These are phyloP conservation scores for Aspergillus bridgeri DNA, from an alignment of 495 filamentous ascomycete species.

Conservation along the genomic window DNA sequence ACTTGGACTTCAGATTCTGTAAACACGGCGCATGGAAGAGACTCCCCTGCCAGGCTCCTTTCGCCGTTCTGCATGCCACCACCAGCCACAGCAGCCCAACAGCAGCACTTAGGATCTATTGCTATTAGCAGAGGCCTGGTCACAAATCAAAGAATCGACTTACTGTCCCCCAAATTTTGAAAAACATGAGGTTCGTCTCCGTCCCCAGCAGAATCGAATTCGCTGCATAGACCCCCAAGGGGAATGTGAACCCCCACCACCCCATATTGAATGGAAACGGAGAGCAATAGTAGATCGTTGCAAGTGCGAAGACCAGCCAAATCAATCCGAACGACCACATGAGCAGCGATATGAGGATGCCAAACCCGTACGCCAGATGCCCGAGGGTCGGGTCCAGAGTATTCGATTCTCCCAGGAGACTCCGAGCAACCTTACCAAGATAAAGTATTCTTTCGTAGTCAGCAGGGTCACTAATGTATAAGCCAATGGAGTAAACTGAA, in stretches of 20 bases:
- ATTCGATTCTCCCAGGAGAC: constrained; percentile 24
- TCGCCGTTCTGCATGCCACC: constrained; percentile 36
- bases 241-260: constrained; percentile 62
- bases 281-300: constrained; percentile 30
- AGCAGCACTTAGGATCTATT: constrained; percentile 33
- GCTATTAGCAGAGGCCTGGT: background rate
- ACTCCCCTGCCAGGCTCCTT: constrained; percentile 36
- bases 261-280: constrained; percentile 61
- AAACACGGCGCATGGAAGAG: constrained; percentile 51
- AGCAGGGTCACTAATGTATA: background rate
- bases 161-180: constrained; percentile 48
- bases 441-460: constrained; percentile 28
- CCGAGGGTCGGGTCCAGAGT: constrained; percentile 30
- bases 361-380: constrained; percentile 38
- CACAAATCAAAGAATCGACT: constrained; percentile 2
- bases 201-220: constrained; percentile 43
- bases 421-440: constrained; percentile 40
- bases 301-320: constrained; percentile 48
- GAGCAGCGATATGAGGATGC: constrained; percentile 37
- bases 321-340: constrained; percentile 50
- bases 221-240: constrained; percentile 52
- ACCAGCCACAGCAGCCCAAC: constrained; percentile 44
- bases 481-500: background rate
- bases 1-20: constrained; percentile 30
- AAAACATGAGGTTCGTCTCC: constrained; percentile 47